These are phyloP conservation scores for Ceratocystis albifundus DNA, from an alignment of 2,329 filamentous ascomycete species.

Conservation along the genomic window DNA sequence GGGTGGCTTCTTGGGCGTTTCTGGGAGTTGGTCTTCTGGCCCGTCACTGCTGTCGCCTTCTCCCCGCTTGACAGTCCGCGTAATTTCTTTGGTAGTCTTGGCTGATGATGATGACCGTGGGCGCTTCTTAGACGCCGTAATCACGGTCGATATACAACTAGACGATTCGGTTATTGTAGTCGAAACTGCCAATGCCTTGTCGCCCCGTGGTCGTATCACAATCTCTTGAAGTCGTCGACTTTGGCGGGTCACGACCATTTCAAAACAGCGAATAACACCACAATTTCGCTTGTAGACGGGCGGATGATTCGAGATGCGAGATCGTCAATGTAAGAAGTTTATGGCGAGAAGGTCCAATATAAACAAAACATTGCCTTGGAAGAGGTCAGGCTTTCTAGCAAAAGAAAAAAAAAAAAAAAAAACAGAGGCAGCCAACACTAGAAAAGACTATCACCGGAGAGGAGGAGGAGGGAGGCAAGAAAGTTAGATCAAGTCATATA, in stretches of 20 bases:
- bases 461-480: too few relatives aligned
- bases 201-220: not conserved
- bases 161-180: not conserved
- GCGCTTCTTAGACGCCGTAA: not conserved
- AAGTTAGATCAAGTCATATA: not conserved
- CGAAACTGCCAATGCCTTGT: not conserved
- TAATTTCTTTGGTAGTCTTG: not conserved
- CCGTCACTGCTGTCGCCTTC: not conserved
- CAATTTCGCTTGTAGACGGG: too few relatives aligned
- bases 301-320: too few relatives aligned
- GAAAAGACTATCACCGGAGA: not conserved
- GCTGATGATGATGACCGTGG: not conserved
- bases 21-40: not conserved
- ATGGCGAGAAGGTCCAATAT: not conserved
- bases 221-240: slow-evolving; percentile 10
- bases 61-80: not conserved
- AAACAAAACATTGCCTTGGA: not conserved
- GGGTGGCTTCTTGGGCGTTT: not conserved
- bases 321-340: too few relatives aligned
- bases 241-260: slow-evolving; percentile 9
- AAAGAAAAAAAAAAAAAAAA: too few relatives aligned
- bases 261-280: not conserved
- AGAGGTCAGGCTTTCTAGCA: too few relatives aligned
- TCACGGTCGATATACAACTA: not conserved
- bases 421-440: slow-evolving; percentile 5